Evolutionary conservation across 75 land plant species (phyloP), one percentile per base, ranked within the genome.

Genomic region (Adiantum capillusveneris): DNA sequence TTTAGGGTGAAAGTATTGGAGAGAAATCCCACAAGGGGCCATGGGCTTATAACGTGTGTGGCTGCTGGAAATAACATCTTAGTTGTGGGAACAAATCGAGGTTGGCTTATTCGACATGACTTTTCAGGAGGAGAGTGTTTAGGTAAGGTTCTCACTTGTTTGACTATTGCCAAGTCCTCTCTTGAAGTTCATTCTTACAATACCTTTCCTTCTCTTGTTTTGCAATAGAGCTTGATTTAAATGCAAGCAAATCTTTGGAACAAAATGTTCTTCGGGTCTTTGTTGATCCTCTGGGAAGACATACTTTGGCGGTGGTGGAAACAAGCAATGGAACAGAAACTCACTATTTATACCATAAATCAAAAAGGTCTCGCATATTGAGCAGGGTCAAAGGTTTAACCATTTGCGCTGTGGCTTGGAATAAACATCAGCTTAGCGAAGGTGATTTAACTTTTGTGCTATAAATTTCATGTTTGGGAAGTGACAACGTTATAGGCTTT

Each of bases 231-330:
- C 68, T 94, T 53, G 98, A 94, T 57, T 79, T 94, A 34, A 81
- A 83, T 51, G 57, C 62, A 19, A 87, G 86, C 50, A 61, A 91
- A 46, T 58, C 74, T 20, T 75, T 76, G 9, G 98, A 94, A 31
- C 96, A 86, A 54, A 66, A 78, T 17, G 78, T 95, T 52, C 96
- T 84, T 26, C 80, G 78, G 42, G 96, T 95, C 30, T 95, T 86
- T 74, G 83, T 90, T 44, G 99, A 95, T 77, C 92, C 99, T 25
- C 85, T 88, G 31, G 99, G 99, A 18, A 90, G 86, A 59, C 99
- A 95, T 51, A 81, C 86, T 50, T 68, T 95, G 27, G 83, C 80
- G 25, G 78, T 81, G 12, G 70, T 86, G 25, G 67, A 76, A 56
- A 71, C 81, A 26, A 72, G 31, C 58, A 70, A 70, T 34, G 81